phyloP scores from a whole-genome alignment of 805 yeast species.

The Kuraishia ogatae region DNA sequence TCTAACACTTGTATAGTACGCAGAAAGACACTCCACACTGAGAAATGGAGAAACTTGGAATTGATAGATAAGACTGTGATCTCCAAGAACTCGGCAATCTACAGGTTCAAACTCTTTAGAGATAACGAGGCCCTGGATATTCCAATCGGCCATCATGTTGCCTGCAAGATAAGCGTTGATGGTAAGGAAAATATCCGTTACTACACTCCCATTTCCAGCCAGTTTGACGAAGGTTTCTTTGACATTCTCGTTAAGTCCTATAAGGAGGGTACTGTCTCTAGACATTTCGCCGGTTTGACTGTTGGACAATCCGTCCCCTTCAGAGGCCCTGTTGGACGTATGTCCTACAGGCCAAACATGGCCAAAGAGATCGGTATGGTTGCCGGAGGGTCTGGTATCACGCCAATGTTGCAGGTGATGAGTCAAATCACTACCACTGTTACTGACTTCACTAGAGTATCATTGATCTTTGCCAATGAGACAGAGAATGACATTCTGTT shows the following conservation, averaged over 20 bases:
- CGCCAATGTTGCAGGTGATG: slow-evolving; percentile 80
- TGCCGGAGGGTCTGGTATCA: slow-evolving; percentile 86
- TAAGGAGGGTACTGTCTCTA: slow-evolving; percentile 62
- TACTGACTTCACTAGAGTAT: slow-evolving; percentile 51
- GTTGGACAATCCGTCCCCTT: slow-evolving; percentile 63
- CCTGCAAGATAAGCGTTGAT: slow-evolving; percentile 38
- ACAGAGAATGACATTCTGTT: slow-evolving; percentile 70
- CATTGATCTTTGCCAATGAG: slow-evolving; percentile 64
- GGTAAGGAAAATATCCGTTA: slow-evolving; percentile 52
- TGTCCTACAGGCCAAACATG: slow-evolving; percentile 48
- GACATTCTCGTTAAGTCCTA: slow-evolving; percentile 74
- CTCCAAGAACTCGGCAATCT: slow-evolving; percentile 63
- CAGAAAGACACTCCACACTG: slow-evolving; percentile 35
- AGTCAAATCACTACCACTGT: slow-evolving; percentile 64
- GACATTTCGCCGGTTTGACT: slow-evolving; percentile 50
- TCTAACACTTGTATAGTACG: slow-evolving; percentile 10
- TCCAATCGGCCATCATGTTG: slow-evolving; percentile 72
- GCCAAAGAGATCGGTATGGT: slow-evolving; percentile 58
- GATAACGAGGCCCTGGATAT: slow-evolving; percentile 54
- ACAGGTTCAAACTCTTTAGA: slow-evolving; percentile 57
- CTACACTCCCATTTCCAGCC: slow-evolving; percentile 71
- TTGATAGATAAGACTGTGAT: slow-evolving; percentile 66
- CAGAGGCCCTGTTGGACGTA: slow-evolving; percentile 75
- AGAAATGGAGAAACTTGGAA: slow-evolving; percentile 58
- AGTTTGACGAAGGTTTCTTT: slow-evolving; percentile 62